phyloP scores from a whole-genome alignment of 2,329 filamentous ascomycete species.

The Aspergillus novoparasiticus region DNA sequence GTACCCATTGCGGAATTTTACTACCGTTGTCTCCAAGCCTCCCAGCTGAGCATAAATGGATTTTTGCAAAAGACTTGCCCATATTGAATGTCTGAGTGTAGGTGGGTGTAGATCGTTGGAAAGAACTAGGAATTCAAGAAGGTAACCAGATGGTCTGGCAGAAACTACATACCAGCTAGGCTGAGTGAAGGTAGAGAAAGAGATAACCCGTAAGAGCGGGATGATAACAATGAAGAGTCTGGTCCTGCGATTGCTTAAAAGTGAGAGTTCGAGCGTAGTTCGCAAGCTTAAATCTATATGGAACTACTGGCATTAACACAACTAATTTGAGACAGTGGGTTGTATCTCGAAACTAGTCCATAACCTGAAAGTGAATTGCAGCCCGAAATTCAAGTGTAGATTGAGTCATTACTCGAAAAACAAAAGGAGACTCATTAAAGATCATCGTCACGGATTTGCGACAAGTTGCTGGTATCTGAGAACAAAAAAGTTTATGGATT shows the following conservation, averaged over 20 bases:
- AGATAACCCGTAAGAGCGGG: neutral
- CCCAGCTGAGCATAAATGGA: conserved; percentile 61
- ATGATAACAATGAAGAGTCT: neutral
- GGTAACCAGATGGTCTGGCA: neutral
- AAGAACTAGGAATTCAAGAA: neutral
- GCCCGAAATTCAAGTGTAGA: conserved; percentile 8
- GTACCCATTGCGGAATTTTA: conserved; percentile 68
- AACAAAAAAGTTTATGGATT: conserved; percentile 12
- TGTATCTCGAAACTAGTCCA: neutral
- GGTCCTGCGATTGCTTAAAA: neutral
- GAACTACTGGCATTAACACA: neutral
- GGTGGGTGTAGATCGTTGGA: neutral
- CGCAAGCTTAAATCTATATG: neutral
- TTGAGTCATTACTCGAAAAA: neutral
- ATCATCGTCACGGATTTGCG: conserved; percentile 10
- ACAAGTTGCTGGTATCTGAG: neutral
- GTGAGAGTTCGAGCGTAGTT: neutral
- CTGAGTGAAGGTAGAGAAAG: neutral
- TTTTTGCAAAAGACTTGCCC: conserved; percentile 53
- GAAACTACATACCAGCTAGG: neutral
- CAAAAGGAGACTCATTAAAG: conserved; percentile 4
- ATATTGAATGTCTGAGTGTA: conserved; percentile 20
- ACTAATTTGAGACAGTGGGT: neutral
- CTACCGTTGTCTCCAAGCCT: conserved; percentile 56
- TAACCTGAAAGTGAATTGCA: conserved; percentile 6